phyloP scores from a whole-genome alignment of 495 filamentous ascomycete genomes.

The Penicillium coffeae region DNA sequence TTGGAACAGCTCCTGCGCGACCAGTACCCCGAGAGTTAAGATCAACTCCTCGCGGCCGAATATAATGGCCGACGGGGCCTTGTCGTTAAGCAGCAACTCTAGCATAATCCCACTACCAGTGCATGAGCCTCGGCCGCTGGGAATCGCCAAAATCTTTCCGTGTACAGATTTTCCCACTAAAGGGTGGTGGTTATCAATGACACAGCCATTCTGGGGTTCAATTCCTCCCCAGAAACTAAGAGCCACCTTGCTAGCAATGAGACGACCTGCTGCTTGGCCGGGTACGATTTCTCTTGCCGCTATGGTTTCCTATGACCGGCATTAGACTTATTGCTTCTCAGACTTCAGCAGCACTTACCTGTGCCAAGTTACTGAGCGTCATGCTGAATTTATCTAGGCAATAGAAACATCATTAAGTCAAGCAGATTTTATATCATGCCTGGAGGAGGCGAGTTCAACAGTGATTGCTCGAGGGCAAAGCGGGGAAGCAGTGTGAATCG shows the following conservation, averaged over 20 bases:
- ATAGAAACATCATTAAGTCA: not conserved
- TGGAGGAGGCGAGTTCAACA: too few species aligned
- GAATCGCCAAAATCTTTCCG: conserved; percentile 24
- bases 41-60: conserved; percentile 29
- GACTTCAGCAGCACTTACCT: not conserved
- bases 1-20: conserved; percentile 25
- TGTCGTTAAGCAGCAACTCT: conserved; percentile 24
- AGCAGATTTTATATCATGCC: not conserved
- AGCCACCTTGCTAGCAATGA: conserved; percentile 13
- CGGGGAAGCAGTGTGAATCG: not conserved
- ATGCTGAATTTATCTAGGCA: not conserved
- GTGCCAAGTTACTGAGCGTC: not conserved
- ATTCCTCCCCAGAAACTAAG: conserved; percentile 38
- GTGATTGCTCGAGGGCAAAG: too few species aligned
- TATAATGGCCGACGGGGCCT: conserved; percentile 18
- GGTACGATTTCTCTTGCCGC: conserved; percentile 2
- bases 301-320: not conserved
- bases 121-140: conserved; percentile 29
- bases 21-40: conserved; percentile 26
- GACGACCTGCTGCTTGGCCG: conserved; percentile 5
- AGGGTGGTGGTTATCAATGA: conserved; percentile 31
- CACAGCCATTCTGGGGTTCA: conserved; percentile 16
- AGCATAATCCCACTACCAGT: conserved; percentile 29
- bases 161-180: conserved; percentile 16
- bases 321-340: not conserved